Conservation (phyloP, 495 filamentous ascomycete species). For the Talaromyces stipitatus region DNA sequence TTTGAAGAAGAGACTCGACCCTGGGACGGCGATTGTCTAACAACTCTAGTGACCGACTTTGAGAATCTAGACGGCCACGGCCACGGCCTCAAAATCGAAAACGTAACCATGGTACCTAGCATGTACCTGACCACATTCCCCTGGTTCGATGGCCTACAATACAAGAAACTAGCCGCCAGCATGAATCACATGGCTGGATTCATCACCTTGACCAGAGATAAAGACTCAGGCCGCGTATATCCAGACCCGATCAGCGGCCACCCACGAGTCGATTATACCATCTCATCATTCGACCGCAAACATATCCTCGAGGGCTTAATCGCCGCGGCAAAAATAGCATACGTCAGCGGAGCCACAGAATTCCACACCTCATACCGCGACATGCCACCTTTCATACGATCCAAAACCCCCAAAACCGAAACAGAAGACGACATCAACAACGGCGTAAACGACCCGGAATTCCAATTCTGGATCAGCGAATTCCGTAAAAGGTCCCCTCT, state of each 20-base stretch:
- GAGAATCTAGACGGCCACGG: constrained; percentile 76
- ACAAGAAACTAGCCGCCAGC: constrained; percentile 55
- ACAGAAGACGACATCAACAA: constrained; percentile 23
- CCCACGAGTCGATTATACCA: constrained; percentile 58
- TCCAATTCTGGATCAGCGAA: constrained; percentile 60
- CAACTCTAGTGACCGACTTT: constrained; percentile 65
- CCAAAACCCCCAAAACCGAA: constrained; percentile 6
- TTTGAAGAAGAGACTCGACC: constrained; percentile 60
- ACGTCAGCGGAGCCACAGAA: constrained; percentile 67
- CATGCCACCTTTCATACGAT: constrained; percentile 59
- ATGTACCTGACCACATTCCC: constrained; percentile 48
- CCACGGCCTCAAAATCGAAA: constrained; percentile 78
- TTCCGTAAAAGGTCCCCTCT: constrained; percentile 49
- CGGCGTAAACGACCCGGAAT: constrained; percentile 58
- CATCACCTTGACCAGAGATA: constrained; percentile 65
- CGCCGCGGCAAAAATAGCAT: constrained; percentile 65
- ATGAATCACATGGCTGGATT: constrained; percentile 57
- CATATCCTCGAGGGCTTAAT: constrained; percentile 66
- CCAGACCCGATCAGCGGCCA: constrained; percentile 61
- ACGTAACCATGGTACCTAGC: constrained; percentile 58
- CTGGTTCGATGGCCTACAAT: constrained; percentile 58
- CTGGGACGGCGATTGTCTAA: constrained; percentile 78
- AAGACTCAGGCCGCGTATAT: constrained; percentile 65
- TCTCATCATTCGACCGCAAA: constrained; percentile 59
- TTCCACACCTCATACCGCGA: constrained; percentile 57